Evolutionary conservation across 2,329 filamentous ascomycete genomes (phyloP).

Genomic region (Colletotrichum echinochloae): DNA sequence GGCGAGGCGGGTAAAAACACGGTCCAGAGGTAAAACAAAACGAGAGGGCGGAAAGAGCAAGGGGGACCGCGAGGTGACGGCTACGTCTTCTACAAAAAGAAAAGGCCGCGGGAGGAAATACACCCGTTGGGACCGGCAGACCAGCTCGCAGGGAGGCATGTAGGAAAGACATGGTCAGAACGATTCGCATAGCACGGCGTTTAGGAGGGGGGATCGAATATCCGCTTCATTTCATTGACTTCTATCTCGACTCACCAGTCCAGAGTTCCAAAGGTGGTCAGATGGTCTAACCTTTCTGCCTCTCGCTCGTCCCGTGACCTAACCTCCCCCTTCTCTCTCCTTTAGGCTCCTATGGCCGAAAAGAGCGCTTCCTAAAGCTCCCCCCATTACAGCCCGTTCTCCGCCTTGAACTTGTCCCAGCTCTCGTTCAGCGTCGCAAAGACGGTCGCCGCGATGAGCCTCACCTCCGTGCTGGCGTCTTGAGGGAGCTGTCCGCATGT

Average conservation of each 20-base stretch:
- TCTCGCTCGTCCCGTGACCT: background rate
- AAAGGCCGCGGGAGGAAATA: background rate
- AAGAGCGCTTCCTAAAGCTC: background rate
- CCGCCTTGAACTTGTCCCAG: conserved; percentile 79
- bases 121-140: background rate
- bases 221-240: conserved; percentile 34
- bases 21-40: no score
- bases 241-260: background rate
- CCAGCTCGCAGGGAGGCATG: background rate
- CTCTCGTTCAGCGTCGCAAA: conserved; percentile 78
- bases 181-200: conserved; percentile 44
- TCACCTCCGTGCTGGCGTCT: conserved; percentile 73
- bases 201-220: conserved; percentile 39
- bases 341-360: background rate
- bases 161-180: background rate
- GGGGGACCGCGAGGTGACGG: no score
- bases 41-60: no score
- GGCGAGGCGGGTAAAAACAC: background rate
- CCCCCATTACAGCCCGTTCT: conserved; percentile 70
- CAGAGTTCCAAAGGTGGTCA: background rate
- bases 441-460: conserved; percentile 73
- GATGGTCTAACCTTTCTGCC: background rate
- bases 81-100: background rate
- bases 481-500: conserved; percentile 65
- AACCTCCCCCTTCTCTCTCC: background rate